Evolutionary conservation across 2,329 filamentous ascomycete species (phyloP), one percentile per base, ranked within the genome.

Genomic region (Botrytis sinoallii): DNA sequence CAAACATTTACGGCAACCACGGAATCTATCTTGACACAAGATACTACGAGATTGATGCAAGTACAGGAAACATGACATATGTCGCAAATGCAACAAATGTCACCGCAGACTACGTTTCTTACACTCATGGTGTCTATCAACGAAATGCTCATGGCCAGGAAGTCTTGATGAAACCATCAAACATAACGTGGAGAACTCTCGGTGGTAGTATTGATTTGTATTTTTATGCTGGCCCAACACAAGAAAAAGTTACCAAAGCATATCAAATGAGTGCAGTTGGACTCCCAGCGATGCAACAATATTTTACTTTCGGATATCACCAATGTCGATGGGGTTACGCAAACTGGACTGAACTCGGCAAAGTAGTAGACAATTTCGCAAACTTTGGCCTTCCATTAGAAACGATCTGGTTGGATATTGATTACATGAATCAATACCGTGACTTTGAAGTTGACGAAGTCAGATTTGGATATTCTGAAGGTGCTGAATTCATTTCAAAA

Each of bases 251-350:
- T 38, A 92, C 89, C 25, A 89, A 88, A 80, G 87, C 91, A 57
- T 96, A 95, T 80, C 90, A 93, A 75, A 82, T 84, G 73, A 90
- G 87, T 71, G 88, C 90, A 2, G 85, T 91, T 70, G 93, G 93
- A 0, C 83, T 93, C 8, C 93, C 93, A 1, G 90, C 90, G 0
- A 90, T 95, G 89, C 91, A 95, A 79, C 90, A 92, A 77, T 96
- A 96, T 83, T 95, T 89, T 86, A 89, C 91, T 0, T 89, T 97
- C 75, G 94, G 94, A 0, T 95, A 88, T 80, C 93, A 97, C 77
- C 93, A 97, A 80, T 95, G 93, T 78, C 87, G 92, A 74, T 96
- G 93, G 90, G 93, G 93, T 0, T 96, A 96, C 80, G 84, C 86
- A 57, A 93, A 93, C 78, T 94, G 91, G 89, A 87, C 88, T 1